A percentile compares a stretch with the other conserved stretches of the same genome.
phyloP scores from a whole-genome alignment of 2,329 filamentous ascomycete genomes.

The Colletotrichum ledebouriae region DNA sequence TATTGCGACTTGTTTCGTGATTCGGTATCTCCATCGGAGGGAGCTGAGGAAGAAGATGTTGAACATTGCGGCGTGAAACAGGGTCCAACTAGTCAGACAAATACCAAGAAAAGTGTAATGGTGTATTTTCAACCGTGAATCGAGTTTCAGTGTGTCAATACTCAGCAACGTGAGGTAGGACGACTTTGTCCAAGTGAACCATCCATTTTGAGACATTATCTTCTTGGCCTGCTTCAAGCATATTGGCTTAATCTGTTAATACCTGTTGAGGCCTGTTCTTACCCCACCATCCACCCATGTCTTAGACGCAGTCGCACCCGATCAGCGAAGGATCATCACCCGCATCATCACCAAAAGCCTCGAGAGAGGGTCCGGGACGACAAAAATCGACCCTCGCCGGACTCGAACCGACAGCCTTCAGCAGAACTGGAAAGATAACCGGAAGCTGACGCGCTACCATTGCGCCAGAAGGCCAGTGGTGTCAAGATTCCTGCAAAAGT shows the following conservation, averaged over 20 bases:
- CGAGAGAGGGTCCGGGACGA: background rate
- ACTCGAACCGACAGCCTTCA: constrained; percentile 18
- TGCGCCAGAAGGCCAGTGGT: constrained; percentile 8
- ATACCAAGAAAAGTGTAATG: no score
- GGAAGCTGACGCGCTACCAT: constrained; percentile 19
- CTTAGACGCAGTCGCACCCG: no score
- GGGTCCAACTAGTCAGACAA: no score
- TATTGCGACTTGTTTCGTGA: constrained; percentile 63
- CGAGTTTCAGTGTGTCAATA: no score
- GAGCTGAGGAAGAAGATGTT: constrained; percentile 48
- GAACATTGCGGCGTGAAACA: constrained; percentile 1
- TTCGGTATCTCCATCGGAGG: constrained; percentile 60
- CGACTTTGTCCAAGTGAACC: no score
- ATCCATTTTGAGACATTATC: no score
- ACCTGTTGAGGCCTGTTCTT: no score
- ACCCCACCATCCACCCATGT: no score
- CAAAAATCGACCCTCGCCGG: constrained; percentile 3
- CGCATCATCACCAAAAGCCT: background rate
- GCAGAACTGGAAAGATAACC: background rate
- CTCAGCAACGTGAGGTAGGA: no score
- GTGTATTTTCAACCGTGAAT: no score
- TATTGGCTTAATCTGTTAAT: no score
- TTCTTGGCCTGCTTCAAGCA: no score
- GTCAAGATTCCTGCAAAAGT: background rate
- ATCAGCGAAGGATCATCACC: background rate